Evolutionary conservation across 73 alveolate genomes (phyloP).

Genomic region (Breviolum minutum): DNA sequence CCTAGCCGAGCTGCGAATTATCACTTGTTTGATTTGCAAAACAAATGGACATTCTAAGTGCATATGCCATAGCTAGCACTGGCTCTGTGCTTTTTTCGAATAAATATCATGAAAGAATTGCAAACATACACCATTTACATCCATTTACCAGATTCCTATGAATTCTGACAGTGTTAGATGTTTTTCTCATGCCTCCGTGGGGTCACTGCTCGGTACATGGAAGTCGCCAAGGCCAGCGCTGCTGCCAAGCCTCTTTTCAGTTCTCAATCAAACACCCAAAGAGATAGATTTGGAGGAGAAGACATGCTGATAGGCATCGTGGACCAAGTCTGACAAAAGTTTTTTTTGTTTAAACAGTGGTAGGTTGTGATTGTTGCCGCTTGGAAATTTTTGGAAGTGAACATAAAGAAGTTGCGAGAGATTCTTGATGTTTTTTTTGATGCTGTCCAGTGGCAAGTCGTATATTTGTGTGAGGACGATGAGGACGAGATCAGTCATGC

Average conservation of each 20-base stretch:
- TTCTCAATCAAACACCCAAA: constrained; percentile 51
- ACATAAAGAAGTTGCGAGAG: too few relatives aligned
- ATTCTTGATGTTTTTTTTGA: neutral
- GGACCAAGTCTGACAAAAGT: too few relatives aligned
- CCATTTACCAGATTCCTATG: neutral
- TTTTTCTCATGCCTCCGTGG: too few relatives aligned
- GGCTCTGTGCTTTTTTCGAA: too few relatives aligned
- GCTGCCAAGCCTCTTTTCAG: constrained; percentile 81
- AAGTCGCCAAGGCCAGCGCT: constrained; percentile 37
- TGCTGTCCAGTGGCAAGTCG: neutral
- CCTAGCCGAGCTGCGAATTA: neutral
- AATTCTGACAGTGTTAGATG: too few relatives aligned
- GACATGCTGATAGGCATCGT: neutral
- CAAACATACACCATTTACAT: too few relatives aligned
- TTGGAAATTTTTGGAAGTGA: too few relatives aligned
- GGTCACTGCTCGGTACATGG: neutral
- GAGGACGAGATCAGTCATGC: constrained; percentile 61
- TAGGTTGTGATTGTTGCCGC: neutral
- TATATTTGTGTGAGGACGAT: neutral
- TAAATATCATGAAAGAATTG: too few relatives aligned
- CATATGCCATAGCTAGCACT: too few relatives aligned
- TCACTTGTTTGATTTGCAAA: too few relatives aligned
- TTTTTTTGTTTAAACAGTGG: neutral
- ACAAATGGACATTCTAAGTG: too few relatives aligned
- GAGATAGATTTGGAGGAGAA: constrained; percentile 7